phyloP scores from a whole-genome alignment of 1,139 yeast species.

The Hyphopichia burtonii region DNA sequence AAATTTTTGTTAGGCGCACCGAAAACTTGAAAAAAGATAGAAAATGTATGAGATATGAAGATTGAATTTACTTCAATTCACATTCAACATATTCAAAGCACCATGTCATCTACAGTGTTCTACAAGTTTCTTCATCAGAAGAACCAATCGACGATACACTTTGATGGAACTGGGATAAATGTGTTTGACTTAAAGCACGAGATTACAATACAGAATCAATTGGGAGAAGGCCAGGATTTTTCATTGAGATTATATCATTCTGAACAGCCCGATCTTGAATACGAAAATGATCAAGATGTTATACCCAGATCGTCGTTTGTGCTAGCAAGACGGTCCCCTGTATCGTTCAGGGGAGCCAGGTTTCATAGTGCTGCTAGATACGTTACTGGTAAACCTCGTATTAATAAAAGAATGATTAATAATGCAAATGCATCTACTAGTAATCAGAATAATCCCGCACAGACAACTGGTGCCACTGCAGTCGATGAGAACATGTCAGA shows the following conservation, averaged over 20 bases:
- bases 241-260: slow-evolving; percentile 64
- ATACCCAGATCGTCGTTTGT: slow-evolving; percentile 87
- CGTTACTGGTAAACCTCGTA: slow-evolving; percentile 80
- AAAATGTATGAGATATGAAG: neutral
- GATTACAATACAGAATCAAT: slow-evolving; percentile 74
- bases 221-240: slow-evolving; percentile 83
- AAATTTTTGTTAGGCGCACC: neutral
- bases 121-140: slow-evolving; percentile 86
- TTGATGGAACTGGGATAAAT: slow-evolving; percentile 95
- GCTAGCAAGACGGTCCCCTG: slow-evolving; percentile 77
- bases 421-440: slow-evolving; percentile 20
- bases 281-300: slow-evolving; percentile 87
- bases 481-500: slow-evolving; percentile 55
- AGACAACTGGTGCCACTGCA: slow-evolving; percentile 16
- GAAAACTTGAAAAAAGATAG: neutral
- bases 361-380: slow-evolving; percentile 73
- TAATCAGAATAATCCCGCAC: slow-evolving; percentile 14
- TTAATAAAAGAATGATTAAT: slow-evolving; percentile 40
- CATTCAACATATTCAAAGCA: too few relatives aligned
- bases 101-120: slow-evolving; percentile 88
- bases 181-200: slow-evolving; percentile 93
- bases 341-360: slow-evolving; percentile 53
- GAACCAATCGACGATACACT: slow-evolving; percentile 73
- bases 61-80: too few relatives aligned
- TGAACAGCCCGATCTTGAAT: slow-evolving; percentile 74